Conservation (phyloP, 441 rosid genomes). For the Populus trichocarpa region DNA sequence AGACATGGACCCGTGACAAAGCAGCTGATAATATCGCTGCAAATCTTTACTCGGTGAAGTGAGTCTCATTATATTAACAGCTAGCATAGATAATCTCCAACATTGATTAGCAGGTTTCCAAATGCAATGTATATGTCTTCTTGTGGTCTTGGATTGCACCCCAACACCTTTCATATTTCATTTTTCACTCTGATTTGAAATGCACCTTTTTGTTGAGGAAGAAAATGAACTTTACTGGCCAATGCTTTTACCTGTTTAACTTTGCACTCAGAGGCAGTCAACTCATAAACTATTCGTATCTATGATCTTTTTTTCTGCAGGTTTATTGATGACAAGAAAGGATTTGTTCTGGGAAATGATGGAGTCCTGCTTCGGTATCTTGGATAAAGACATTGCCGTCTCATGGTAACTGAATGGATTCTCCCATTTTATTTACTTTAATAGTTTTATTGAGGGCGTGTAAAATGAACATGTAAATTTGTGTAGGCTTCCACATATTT, state of each 20-base stretch:
- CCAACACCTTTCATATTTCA: too few relatives aligned
- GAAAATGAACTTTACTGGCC: too few relatives aligned
- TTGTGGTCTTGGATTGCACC: too few relatives aligned
- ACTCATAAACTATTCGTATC: not conserved
- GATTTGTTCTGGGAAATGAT: conserved; percentile 84
- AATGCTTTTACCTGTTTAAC: not conserved
- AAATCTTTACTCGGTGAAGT: conserved; percentile 70
- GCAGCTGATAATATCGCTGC: conserved; percentile 93
- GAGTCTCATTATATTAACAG: too few relatives aligned
- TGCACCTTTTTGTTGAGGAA: too few relatives aligned
- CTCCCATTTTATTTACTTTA: not conserved
- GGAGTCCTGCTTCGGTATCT: conserved; percentile 94
- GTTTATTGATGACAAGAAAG: conserved; percentile 75
- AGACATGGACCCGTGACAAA: conserved; percentile 88
- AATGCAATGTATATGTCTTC: too few relatives aligned
- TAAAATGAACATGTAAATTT: not conserved
- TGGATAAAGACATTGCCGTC: conserved; percentile 38
- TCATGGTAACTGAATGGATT: not conserved
- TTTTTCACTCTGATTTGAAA: too few relatives aligned
- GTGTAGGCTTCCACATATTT: not conserved
- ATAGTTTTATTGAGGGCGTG: not conserved
- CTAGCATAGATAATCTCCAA: too few relatives aligned
- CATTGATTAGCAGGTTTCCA: too few relatives aligned
- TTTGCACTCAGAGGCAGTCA: not conserved
- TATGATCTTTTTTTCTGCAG: conserved; percentile 30